Base-by-base conservation (phyloP, 495 filamentous ascomycete genomes). In the Lentithecium fluviatile region DNA sequence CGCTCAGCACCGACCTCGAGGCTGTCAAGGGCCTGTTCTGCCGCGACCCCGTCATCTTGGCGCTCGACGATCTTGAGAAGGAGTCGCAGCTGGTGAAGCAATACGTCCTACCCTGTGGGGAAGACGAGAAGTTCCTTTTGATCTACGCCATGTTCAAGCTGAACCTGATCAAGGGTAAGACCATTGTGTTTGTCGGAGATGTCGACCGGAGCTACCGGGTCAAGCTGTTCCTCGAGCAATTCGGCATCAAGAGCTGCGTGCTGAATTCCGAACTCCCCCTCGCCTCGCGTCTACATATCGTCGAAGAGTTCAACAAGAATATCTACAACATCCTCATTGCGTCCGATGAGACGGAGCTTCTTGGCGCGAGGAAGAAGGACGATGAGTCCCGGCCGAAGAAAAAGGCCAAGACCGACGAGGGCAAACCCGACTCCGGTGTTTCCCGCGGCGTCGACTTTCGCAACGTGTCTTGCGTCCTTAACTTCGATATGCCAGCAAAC, bases 271-370 rank as follows among this genome's bases (percentile, higher is more conserved):
- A 99, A 69, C 75, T 99, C 17, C 94, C 94, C 3, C 87, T 97
- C 62, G 95, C 96, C 63, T 91, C 89, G 6, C 81, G 94, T 19
- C 83, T 97, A 43, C 94, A 97, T 75, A 88, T 95, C 25, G 91
- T 99, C 10, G 87, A 99, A 67, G 90, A 97, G 71, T 99, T 97
- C 76, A 99, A 97, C 76, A 88, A 89, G 77, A 88, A 87, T 40
- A 82, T 94, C 21, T 99, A 97, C 76, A 93, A 97, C 63, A 96
- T 97, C 60, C 91, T 99, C 58, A 92, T 99, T 67, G 94, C 94
- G 4, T 89, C 89, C 0, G 94, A 98, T 70, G 94, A 98, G 71
- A 86, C 89, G 69, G 92, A 96, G 71, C 79, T 95, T 5, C 69
- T 96, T 53, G 88, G 89, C 2, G 77, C 84, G 82, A 47, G 58